phyloP scores from a whole-genome alignment of 352 stramenopile genomes.

The Pythium chondricola region DNA sequence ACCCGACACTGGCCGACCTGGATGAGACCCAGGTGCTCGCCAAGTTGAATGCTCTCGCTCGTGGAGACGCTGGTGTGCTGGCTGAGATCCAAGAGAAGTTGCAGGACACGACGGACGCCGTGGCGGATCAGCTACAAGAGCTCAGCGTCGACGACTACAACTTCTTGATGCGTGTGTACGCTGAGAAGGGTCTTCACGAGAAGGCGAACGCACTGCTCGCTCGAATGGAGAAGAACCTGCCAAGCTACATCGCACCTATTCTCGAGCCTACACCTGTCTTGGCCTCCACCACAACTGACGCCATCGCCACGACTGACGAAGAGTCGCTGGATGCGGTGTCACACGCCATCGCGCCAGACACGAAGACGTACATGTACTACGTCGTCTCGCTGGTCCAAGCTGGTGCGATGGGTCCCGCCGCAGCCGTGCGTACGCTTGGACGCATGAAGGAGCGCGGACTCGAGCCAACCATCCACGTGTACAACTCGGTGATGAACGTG shows the following conservation, averaged over 20 bases:
- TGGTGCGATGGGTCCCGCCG: slow-evolving; percentile 31
- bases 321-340: slow-evolving; percentile 39
- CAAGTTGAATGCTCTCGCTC: slow-evolving; percentile 66
- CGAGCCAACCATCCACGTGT: slow-evolving; percentile 41
- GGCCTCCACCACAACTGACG: background rate
- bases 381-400: slow-evolving; percentile 47
- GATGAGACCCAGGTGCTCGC: slow-evolving; percentile 52
- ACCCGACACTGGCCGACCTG: slow-evolving; percentile 54
- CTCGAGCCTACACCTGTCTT: background rate
- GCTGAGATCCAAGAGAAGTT: slow-evolving; percentile 31
- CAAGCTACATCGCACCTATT: too few relatives aligned
- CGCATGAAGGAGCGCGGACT: slow-evolving; percentile 78
- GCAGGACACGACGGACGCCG: slow-evolving; percentile 6
- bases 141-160: slow-evolving; percentile 69
- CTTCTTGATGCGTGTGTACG: slow-evolving; percentile 68
- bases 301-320: slow-evolving; percentile 6
- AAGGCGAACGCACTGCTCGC: slow-evolving; percentile 66
- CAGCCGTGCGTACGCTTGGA: slow-evolving; percentile 62
- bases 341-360: slow-evolving; percentile 40
- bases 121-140: slow-evolving; percentile 14
- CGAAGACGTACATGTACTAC: slow-evolving; percentile 76
- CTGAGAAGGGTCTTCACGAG: slow-evolving; percentile 46
- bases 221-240: slow-evolving; percentile 67
- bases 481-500: slow-evolving; percentile 84
- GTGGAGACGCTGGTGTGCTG: slow-evolving; percentile 32